Evolutionary conservation across 352 stramenopile genomes (phyloP), one percentile per base, ranked within the genome.

Genomic region (Pythium myriotylum): DNA sequence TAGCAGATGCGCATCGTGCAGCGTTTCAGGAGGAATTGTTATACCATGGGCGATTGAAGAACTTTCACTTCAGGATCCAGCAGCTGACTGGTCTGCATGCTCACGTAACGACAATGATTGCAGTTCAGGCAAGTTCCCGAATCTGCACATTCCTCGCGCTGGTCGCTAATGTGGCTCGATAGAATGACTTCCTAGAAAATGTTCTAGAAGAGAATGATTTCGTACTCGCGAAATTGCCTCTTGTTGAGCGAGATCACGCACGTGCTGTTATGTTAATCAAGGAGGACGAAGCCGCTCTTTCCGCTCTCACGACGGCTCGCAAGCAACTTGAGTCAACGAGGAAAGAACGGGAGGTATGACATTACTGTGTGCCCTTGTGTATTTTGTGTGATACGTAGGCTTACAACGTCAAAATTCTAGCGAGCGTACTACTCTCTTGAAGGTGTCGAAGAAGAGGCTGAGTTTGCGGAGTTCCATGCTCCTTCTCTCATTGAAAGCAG

Each of bases 361-460:
- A 20, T 22, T 32, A 35, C 20, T 22, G 9, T 8, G 4, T 29
- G 1, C 14, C 24, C 23, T 37, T 27, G 33, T 7, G 23, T 12
- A 9, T 26, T 2, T 23, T 54, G 26, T 19, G 14, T 17, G 8
- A 14, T 4, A 16, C 8, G n/a, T 43, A 14, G 4, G 19, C 32
- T 32, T 7, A 45, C 33, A 12, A 16, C 53, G 29, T 8, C 32
- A 26, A 1, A 43, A 19, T 16, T 9, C 37, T 52, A 87, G 76
- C 54, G 55, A 7, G 78, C 77, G 2, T 72, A 73, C 52, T 73
- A 81, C 29, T 76, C 74, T 0, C 76, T 86, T 3, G 78, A 89
- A 75, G 84, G 82, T 3, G 79, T 91, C 1, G 81, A 92, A 58
- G 81, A 94, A 65, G 82, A 92, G 40, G 82, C 82, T 1, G 79